These are phyloP conservation scores for Grosmannia serpens DNA, from an alignment of 2,329 filamentous ascomycete species.

Conservation along the genomic window DNA sequence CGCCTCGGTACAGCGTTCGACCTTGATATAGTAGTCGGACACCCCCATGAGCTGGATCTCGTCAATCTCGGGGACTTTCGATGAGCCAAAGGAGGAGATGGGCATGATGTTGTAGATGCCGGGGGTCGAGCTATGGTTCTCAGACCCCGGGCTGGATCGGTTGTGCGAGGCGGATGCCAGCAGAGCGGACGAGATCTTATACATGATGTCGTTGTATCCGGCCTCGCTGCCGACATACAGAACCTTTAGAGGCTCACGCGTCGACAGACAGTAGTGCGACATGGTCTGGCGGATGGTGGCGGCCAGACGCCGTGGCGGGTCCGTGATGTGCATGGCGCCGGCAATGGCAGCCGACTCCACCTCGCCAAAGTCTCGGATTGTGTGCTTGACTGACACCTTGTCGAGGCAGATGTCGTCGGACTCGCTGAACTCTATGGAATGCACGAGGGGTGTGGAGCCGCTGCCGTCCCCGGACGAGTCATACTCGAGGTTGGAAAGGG, in stretches of 20 bases:
- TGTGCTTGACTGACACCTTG: constrained; percentile 34
- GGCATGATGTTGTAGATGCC: constrained; percentile 38
- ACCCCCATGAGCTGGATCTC: constrained; percentile 41
- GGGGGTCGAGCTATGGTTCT: not conserved
- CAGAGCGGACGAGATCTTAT: constrained; percentile 37
- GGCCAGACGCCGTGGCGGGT: constrained; percentile 24
- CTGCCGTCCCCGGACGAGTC: constrained; percentile 13
- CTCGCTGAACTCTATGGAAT: constrained; percentile 35
- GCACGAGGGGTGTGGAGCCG: constrained; percentile 12
- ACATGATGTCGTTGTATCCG: constrained; percentile 27
- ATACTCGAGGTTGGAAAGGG: constrained; percentile 13
- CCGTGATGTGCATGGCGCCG: constrained; percentile 18
- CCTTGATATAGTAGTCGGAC: constrained; percentile 37
- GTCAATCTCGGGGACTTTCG: constrained; percentile 23
- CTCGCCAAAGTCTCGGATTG: constrained; percentile 29
- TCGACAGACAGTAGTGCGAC: constrained; percentile 31
- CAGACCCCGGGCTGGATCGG: not conserved
- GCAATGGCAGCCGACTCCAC: constrained; percentile 26
- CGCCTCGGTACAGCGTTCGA: constrained; percentile 35
- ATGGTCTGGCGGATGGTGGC: constrained; percentile 37
- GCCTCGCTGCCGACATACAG: constrained; percentile 35
- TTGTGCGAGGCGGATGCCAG: constrained; percentile 24
- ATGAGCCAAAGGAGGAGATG: constrained; percentile 35
- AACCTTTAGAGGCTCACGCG: constrained; percentile 33
- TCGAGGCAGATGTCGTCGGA: constrained; percentile 20